Percentiles rank a stretch among this genome's conserved stretches.
These are phyloP conservation scores for Rhodotorula toruloides DNA, from an alignment of 768 basidiomycete species.

Conservation along the genomic window DNA sequence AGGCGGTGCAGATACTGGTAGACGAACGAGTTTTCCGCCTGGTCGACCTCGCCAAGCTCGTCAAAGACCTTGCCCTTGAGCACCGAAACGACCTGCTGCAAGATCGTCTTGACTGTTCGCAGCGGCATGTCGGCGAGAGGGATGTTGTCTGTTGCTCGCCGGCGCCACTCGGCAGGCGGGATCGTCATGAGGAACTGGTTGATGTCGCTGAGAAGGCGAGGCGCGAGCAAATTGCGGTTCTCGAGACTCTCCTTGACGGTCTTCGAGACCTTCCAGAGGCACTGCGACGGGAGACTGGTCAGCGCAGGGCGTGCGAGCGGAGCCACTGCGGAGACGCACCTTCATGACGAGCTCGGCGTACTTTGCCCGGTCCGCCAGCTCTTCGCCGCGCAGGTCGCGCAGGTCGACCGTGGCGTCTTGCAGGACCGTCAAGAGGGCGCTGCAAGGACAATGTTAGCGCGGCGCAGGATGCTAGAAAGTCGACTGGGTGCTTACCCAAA, in stretches of 20 bases:
- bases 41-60: constrained; percentile 81
- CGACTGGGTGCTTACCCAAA: constrained; percentile 62
- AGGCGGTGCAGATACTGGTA: constrained; percentile 70
- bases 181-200: constrained; percentile 91
- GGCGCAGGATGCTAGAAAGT: not conserved
- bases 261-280: constrained; percentile 94
- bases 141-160: constrained; percentile 79
- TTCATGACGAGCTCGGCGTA: constrained; percentile 44
- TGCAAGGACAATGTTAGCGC: constrained; percentile 64
- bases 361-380: constrained; percentile 74
- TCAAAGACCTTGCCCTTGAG: constrained; percentile 88
- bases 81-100: constrained; percentile 92
- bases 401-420: constrained; percentile 50
- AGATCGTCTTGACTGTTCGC: constrained; percentile 94
- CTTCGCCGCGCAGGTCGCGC: constrained; percentile 71
- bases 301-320: not conserved
- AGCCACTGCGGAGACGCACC: constrained; percentile 10
- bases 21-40: constrained; percentile 94
- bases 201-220: constrained; percentile 82
- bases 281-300: constrained; percentile 60
- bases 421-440: constrained; percentile 62
- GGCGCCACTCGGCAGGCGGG: constrained; percentile 93
- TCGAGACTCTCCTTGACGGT: constrained; percentile 88
- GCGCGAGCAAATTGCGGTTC: constrained; percentile 71
- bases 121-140: constrained; percentile 98